Evolutionary conservation across 441 rosid genomes (phyloP), one percentile per base, ranked within the genome.

Genomic region (Corymbia calophylla): DNA sequence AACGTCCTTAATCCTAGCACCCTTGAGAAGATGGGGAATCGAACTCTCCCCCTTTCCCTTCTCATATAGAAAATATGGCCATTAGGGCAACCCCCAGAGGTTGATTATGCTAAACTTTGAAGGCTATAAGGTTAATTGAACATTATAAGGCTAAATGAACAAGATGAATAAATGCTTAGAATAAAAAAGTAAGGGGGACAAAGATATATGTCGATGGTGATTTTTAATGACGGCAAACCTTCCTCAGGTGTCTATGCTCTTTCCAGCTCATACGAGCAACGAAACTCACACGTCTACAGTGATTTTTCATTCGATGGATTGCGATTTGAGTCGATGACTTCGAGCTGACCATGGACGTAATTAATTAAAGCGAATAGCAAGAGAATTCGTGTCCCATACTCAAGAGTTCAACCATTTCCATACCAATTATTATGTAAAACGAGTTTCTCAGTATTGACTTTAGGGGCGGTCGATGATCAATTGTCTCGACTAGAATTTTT

Each of bases 71-170:
- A 54, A 54, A 0, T 3, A 23, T 54, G 4, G 58, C 9, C 4
- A 18, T 4, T 3, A 1, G 0, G 0, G 3, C 56, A 35, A 54
- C 18, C 0, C 1, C 4, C 4, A 0, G 0, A 18, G 23, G 19
- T 58, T 58, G 12, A 58, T 58, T 58, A 58, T 58, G n/a, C n/a
- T 58, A 58, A 58, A 58, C 64, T 58, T 25, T 0, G 64, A 58
- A 58, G 64, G 64, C 14, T 58, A 25, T 58, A 58, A 58, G n/a
- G 7, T 10, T 58, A 58, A 29, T 58, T 12, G 25, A 58, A 58
- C 64, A 13, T 56, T 25, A 58, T 25, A 5, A 58, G 15, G 64
- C n/a, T 58, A 58, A 25, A 58, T 10, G 27, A 58, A 58, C 15
- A 58, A 58, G 64, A 58, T 58, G 64, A 58, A 58, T 55, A 55